Conservation (phyloP, 345 rosid genomes). For the Iberis pinnata region DNA sequence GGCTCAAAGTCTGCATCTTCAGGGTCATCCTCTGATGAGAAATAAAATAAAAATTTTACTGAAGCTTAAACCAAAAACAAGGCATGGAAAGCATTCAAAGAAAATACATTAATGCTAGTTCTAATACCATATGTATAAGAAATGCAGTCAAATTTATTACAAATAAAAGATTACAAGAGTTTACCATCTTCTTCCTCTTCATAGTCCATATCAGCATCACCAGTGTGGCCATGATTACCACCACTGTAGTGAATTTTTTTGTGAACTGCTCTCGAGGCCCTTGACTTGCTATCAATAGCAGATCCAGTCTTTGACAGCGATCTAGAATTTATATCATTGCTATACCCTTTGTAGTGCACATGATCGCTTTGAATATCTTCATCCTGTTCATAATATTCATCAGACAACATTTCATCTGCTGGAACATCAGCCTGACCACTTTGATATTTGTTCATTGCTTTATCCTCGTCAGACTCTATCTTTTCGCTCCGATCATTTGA, state of each 20-base stretch:
- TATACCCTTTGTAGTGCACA: conserved; percentile 48
- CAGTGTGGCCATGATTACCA: conserved; percentile 36
- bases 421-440: conserved; percentile 77
- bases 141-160: conserved; percentile 1
- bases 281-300: conserved; percentile 35
- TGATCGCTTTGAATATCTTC: conserved; percentile 90
- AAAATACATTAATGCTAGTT: conserved; percentile 4
- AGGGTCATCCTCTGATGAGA: conserved; percentile 85
- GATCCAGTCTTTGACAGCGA: conserved; percentile 49
- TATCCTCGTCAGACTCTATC: conserved; percentile 54
- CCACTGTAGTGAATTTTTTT: conserved; percentile 33
- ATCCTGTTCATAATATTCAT: conserved; percentile 99
- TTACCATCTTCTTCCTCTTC: conserved; percentile 91
- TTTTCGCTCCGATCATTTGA: conserved; percentile 47
- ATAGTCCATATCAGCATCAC: conserved; percentile 64
- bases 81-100: neutral
- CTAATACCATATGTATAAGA: neutral
- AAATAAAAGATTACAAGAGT: conserved; percentile 21
- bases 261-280: conserved; percentile 47
- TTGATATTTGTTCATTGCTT: conserved; percentile 45
- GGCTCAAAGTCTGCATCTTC: conserved; percentile 98
- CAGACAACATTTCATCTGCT: conserved; percentile 97
- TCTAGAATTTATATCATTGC: conserved; percentile 44
- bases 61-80: conserved; percentile 12
- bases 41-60: conserved; percentile 30